phyloP scores from a whole-genome alignment of 148 eudicot species.

The Fagopyrum tataricum region DNA sequence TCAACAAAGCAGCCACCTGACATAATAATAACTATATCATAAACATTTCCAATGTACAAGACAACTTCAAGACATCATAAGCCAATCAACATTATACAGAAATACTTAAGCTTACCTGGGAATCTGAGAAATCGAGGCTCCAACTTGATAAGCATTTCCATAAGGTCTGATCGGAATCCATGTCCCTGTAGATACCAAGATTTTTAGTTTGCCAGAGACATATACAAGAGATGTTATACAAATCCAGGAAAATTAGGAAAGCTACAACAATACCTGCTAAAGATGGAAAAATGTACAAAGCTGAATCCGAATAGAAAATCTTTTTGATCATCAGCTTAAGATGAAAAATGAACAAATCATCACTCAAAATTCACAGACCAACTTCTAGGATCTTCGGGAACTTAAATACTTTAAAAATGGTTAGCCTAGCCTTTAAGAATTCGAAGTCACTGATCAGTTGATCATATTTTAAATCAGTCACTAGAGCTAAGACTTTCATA shows the following conservation, averaged over 20 bases:
- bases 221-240: neutral
- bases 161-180: slow-evolving; percentile 83
- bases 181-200: slow-evolving; percentile 52
- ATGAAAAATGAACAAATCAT: too few species aligned
- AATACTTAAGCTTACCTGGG: slow-evolving; percentile 47
- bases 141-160: slow-evolving; percentile 59
- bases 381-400: too few species aligned
- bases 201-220: neutral
- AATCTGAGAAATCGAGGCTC: slow-evolving; percentile 91
- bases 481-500: too few species aligned
- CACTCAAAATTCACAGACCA: too few species aligned
- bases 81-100: neutral
- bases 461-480: too few species aligned
- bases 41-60: neutral
- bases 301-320: neutral
- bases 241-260: neutral
- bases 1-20: slow-evolving; percentile 90
- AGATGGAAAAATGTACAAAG: neutral
- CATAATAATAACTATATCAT: slow-evolving; percentile 5
- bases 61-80: neutral
- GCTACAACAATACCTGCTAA: neutral
- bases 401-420: too few species aligned
- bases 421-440: too few species aligned
- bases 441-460: too few species aligned
- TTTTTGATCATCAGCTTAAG: too few species aligned